Conservation (phyloP, 306 rosid species). For the Glycine soja region DNA sequence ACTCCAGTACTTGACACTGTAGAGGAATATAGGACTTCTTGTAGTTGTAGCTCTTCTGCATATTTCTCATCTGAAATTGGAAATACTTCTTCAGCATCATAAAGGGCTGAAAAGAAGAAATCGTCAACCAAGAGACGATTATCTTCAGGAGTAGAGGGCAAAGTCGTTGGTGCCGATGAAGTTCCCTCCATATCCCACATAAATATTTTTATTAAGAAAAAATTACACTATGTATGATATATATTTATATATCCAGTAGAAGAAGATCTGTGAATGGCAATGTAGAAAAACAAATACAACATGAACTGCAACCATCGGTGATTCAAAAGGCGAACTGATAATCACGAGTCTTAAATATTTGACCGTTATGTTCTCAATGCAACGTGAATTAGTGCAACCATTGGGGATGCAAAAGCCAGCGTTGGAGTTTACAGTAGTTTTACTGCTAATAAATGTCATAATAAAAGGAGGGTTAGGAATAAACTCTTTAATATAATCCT, state of each 20-base stretch:
- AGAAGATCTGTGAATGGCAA: neutral
- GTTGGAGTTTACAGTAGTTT: slow-evolving; percentile 25
- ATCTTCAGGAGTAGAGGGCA: neutral
- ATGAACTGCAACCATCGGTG: neutral
- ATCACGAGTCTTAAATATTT: slow-evolving; percentile 9
- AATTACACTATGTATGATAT: neutral
- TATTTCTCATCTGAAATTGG: slow-evolving; percentile 56
- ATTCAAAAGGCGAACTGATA: slow-evolving; percentile 5
- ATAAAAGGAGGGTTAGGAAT: too few relatives aligned
- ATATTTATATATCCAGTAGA: neutral
- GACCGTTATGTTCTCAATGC: neutral
- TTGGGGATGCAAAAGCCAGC: neutral
- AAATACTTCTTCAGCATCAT: slow-evolving; percentile 11
- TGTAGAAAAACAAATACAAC: neutral
- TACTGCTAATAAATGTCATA: neutral
- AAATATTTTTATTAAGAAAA: neutral
- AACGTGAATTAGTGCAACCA: neutral
- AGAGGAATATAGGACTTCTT: slow-evolving; percentile 68
- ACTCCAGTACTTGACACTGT: slow-evolving; percentile 2
- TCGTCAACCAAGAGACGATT: neutral
- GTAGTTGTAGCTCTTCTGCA: slow-evolving; percentile 63
- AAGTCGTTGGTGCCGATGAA: neutral
- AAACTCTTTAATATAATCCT: too few relatives aligned
- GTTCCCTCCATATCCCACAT: slow-evolving; percentile 42
- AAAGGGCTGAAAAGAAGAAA: neutral